A percentile compares a stretch with the other conserved stretches of the same genome.
These are phyloP conservation scores for Suillus luteus DNA, from an alignment of 768 basidiomycete species.

Conservation along the genomic window DNA sequence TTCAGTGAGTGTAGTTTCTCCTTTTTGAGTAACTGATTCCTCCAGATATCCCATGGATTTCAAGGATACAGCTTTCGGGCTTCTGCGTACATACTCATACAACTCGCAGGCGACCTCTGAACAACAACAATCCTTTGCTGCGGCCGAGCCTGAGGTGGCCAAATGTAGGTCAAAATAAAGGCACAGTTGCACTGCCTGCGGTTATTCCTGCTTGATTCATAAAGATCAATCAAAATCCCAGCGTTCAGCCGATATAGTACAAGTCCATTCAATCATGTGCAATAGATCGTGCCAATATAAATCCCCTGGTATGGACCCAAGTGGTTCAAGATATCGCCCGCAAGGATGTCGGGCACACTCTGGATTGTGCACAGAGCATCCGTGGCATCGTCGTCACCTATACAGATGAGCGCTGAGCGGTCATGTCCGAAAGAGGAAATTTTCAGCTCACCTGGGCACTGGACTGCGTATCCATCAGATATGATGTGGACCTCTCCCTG, in stretches of 20 bases:
- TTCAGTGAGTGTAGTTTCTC: not conserved
- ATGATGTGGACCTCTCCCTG: constrained; percentile 48
- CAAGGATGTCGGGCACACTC: constrained; percentile 55
- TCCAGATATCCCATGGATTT: not conserved
- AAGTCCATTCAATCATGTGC: constrained; percentile 25
- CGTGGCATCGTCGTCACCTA: constrained; percentile 56
- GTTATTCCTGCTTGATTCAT: not conserved
- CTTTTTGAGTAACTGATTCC: not conserved
- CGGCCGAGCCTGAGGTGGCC: not conserved
- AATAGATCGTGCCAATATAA: constrained; percentile 51
- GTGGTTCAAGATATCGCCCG: constrained; percentile 54
- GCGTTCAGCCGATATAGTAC: not conserved
- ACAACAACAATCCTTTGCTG: not conserved
- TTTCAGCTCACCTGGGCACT: constrained; percentile 41
- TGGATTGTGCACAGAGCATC: constrained; percentile 54
- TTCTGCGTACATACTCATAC: not conserved
- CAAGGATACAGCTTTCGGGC: not conserved
- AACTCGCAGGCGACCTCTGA: not conserved
- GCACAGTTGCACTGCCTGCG: too few relatives aligned
- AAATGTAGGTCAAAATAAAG: not conserved
- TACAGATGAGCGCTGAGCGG: not conserved
- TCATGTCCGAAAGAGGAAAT: not conserved
- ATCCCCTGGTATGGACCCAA: constrained; percentile 59
- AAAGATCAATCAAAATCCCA: not conserved
- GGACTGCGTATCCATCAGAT: constrained; percentile 34